Evolutionary conservation across 768 basidiomycete genomes (phyloP), one percentile per base, ranked within the genome.

Genomic region (Tylopilus sp.): DNA sequence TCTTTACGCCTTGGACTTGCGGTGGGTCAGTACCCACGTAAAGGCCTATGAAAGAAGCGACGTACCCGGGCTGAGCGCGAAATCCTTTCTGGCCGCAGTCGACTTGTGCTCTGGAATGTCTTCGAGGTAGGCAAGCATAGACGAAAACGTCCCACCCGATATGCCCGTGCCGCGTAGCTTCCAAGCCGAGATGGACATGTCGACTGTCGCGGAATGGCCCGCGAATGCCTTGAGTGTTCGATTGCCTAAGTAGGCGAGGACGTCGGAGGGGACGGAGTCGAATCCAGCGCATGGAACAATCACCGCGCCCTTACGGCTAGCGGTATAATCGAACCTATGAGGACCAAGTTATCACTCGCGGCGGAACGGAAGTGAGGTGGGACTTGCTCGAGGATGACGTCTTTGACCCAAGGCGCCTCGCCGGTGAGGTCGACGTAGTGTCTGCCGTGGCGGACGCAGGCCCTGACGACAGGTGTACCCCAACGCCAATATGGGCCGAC

Each of bases 351-450:
- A 57, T 30, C 39, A 46, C 33, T 40, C 28, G 39, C 36, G 28
- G 31, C 9, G 23, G n/a, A 38, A 51, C 38, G 49, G 47, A 60
- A 41, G 47, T 15, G 46, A 18, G 50, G 44, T 48, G 42, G 22
- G 28, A 71, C 82, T 60, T 57, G 82, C 86, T 77, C 64, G 25
- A 69, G 30, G 42, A 90, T 81, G 44, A 91, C 84, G 13, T 81
- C 70, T 53, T 70, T 71, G 41, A 87, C 77, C 82, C 85, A 93
- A 3, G 73, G 70, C 0, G 77, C 69, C 65, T 95, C 92, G 8
- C 88, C 86, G 2, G 86, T 82, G 30, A 94, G 72, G 68, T 98
- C 95, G 23, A 92, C 82, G 64, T 95, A 95, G 68, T 95, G 91
- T 7, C 81, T 78, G 6, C 88, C 85, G 51, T 86, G 72, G 31